Conservation (phyloP, 331 rosid species). For the Ulmus americana region DNA sequence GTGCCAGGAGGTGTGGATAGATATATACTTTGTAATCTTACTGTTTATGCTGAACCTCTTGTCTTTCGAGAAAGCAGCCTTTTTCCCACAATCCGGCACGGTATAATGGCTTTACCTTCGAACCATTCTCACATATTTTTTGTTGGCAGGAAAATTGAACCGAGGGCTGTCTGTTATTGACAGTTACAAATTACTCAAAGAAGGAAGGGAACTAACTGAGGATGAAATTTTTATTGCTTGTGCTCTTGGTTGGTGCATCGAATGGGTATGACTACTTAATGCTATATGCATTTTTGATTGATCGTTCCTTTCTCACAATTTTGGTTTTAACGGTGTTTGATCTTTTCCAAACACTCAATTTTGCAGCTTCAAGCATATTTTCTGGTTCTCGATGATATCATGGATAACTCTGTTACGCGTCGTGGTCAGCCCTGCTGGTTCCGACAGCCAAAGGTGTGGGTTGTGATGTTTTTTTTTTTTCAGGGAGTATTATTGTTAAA, state of each 20-base stretch:
- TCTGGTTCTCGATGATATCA: constrained; percentile 87
- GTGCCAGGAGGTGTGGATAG: constrained; percentile 75
- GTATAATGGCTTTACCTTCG: neutral
- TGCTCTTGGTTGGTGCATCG: constrained; percentile 71
- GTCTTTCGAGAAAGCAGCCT: neutral
- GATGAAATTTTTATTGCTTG: constrained; percentile 75
- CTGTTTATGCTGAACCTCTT: neutral
- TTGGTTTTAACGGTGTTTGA: neutral
- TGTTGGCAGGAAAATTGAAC: constrained; percentile 73
- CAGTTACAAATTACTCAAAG: constrained; percentile 67
- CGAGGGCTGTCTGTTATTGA: constrained; percentile 91
- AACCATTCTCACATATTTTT: constrained; percentile 9
- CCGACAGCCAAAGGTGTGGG: constrained; percentile 69
- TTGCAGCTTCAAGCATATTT: constrained; percentile 89
- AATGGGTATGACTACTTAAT: constrained; percentile 28
- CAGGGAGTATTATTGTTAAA: neutral
- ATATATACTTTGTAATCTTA: neutral
- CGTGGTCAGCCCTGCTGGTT: constrained; percentile 98
- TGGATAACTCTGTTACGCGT: constrained; percentile 87
- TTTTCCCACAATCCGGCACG: neutral
- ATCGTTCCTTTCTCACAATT: neutral
- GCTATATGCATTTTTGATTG: neutral
- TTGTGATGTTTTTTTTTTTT: neutral
- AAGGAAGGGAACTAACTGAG: constrained; percentile 50
- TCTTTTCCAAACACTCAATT: neutral